phyloP scores from a whole-genome alignment of 1,284 basidiomycete species.

The Austroboletus niveus region DNA sequence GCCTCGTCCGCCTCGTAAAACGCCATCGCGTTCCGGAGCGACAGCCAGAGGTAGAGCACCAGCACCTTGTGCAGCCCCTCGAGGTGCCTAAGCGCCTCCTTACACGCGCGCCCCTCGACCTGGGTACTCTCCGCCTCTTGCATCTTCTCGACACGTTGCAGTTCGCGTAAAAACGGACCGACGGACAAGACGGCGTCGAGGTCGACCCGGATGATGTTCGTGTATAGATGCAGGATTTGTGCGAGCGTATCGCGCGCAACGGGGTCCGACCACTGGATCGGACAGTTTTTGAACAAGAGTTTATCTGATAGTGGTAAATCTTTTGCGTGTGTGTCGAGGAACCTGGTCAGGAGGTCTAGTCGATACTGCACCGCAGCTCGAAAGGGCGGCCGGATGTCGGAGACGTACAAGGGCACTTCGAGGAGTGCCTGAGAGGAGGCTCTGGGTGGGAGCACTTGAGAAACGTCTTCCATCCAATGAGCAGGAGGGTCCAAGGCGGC shows the following conservation, averaged over 20 bases:
- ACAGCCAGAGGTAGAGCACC: slow-evolving; percentile 87
- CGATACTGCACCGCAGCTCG: slow-evolving; percentile 37
- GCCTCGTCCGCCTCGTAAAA: slow-evolving; percentile 64
- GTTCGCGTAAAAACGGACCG: slow-evolving; percentile 41
- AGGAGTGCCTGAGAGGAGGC: slow-evolving; percentile 40
- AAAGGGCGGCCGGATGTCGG: slow-evolving; percentile 46
- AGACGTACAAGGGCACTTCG: slow-evolving; percentile 48
- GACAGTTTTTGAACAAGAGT: slow-evolving; percentile 45
- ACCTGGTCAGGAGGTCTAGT: slow-evolving; percentile 36
- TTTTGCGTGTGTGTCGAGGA: slow-evolving; percentile 44
- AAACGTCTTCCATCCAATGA: slow-evolving; percentile 26
- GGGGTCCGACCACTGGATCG: slow-evolving; percentile 45
- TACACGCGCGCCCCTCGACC: slow-evolving; percentile 8
- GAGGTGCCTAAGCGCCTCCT: slow-evolving; percentile 45
- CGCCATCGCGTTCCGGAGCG: slow-evolving; percentile 71
- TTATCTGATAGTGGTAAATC: slow-evolving; percentile 51
- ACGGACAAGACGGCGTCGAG: slow-evolving; percentile 33
- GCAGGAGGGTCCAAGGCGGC: slow-evolving; percentile 35
- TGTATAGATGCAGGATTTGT: slow-evolving; percentile 37
- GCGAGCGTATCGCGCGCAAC: slow-evolving; percentile 33
- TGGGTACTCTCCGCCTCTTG: background rate
- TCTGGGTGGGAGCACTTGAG: slow-evolving; percentile 40
- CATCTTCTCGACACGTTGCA: slow-evolving; percentile 43
- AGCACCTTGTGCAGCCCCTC: slow-evolving; percentile 85
- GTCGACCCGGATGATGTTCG: slow-evolving; percentile 37